Evolutionary conservation across 805 yeast genomes (phyloP), one percentile per base, ranked within the genome.

Genomic region (Candida argentea): DNA sequence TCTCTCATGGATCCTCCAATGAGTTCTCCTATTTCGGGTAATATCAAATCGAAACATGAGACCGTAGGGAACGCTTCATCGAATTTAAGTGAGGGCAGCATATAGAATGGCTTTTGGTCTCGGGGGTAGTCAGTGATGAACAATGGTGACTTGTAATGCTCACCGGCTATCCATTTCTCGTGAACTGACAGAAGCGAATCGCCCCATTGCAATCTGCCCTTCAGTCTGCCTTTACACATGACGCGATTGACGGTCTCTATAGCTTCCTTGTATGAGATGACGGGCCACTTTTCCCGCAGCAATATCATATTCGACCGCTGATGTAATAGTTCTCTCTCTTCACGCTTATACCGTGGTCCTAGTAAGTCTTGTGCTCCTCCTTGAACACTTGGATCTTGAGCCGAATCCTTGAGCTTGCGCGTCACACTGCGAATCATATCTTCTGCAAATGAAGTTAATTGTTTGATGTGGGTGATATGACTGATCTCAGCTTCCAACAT

Each of bases 1-100:
- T 89, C 95, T 52, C 99, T 81, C 35, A 91, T 40, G 1, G 95
- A 85, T 0, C 99, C 99, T 2, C 99, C 99, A 5, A 84, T 76
- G 10, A 91, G 58, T 50, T 91, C 99, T 14, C 97, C 99, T 32
- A 91, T 68, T 12, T 78, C 89, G 0, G 99, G 98, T 12, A 89
- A 70, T 4, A 91, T 55, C 26, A 91, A 62, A 47, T 91, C 99
- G 46, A 75, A 91, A 44, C 97, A 87, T 0, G 82, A 94, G 2
- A 84, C 96, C 0, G 95, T 85, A 1, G 56, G 51, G 9, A 29
- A 33, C 5, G 53, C 48, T 1, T 45, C 40, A 29, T 57, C 64
- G 25, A 17, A 47, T 3, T 28, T 23, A n/a, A 29, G 34, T 13
- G 73, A 69, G 16, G 52, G 48, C 31, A 76, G 77, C 99, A 91